Percentiles rank a stretch among this genome's conserved stretches.
Evolutionary conservation across 1,284 basidiomycete species (phyloP).

Genomic region (Stygiomarasmius scandens): DNA sequence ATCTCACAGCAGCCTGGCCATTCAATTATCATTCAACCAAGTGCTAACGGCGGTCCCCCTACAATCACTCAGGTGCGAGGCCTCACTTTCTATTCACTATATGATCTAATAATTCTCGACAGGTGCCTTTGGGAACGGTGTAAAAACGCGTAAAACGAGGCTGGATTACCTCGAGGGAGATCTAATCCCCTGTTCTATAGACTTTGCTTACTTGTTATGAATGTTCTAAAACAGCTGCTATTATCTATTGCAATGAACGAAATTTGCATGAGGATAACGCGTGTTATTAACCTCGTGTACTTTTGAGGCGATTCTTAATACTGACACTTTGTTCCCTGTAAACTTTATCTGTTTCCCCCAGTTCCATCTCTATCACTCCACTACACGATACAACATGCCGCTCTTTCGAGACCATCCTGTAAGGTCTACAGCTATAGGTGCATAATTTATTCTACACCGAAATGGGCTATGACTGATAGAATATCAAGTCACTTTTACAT

Average conservation of each 20-base stretch:
- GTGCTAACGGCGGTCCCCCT: constrained; percentile 58
- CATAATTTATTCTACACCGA: constrained; percentile 3
- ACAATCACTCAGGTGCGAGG: constrained; percentile 62
- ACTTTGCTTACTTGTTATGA: no score
- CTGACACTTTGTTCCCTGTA: background rate
- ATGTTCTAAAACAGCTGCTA: no score
- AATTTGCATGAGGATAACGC: background rate
- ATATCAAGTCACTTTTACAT: constrained; percentile 33
- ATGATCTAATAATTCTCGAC: no score
- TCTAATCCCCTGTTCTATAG: no score
- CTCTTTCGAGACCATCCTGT: constrained; percentile 43
- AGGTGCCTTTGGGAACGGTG: no score
- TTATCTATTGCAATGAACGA: no score
- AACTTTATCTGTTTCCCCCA: background rate
- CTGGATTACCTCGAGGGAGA: no score
- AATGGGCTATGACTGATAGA: constrained; percentile 3
- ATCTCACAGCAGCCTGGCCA: constrained; percentile 51
- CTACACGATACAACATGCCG: constrained; percentile 29
- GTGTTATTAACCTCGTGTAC: background rate
- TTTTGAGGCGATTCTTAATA: background rate
- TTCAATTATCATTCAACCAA: constrained; percentile 72
- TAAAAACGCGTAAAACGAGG: no score
- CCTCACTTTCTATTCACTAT: no score
- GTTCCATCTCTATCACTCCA: constrained; percentile 1
- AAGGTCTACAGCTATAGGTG: constrained; percentile 40